Conservation (phyloP, 2,329 filamentous ascomycete species). For the Curvularia sp. region DNA sequence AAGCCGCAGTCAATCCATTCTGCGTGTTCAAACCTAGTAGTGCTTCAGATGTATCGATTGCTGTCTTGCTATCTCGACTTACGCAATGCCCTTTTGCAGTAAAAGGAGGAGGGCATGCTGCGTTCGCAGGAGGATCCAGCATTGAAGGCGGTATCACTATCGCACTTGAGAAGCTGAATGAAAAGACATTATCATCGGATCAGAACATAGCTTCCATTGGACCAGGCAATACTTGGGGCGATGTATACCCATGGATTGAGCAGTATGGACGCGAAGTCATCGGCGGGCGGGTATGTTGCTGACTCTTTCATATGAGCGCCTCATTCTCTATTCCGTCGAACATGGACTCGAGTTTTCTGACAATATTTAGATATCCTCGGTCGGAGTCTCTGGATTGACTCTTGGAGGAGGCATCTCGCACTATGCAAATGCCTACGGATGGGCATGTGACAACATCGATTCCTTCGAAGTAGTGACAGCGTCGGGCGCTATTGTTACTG, state of each 20-base stretch:
- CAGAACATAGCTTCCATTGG: constrained; percentile 38
- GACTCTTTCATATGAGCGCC: neutral
- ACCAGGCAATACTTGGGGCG: constrained; percentile 44
- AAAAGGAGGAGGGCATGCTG: constrained; percentile 45
- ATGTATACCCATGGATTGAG: constrained; percentile 45
- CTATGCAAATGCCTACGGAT: constrained; percentile 34
- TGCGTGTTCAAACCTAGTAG: constrained; percentile 40
- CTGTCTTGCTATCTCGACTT: constrained; percentile 32
- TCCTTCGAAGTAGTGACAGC: constrained; percentile 43
- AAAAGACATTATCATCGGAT: constrained; percentile 29
- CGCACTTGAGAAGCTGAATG: constrained; percentile 35
- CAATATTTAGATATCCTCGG: constrained; percentile 16
- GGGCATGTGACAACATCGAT: constrained; percentile 44
- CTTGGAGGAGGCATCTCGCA: constrained; percentile 38
- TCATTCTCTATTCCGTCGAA: neutral
- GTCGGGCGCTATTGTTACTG: constrained; percentile 26
- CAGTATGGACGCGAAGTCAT: constrained; percentile 36
- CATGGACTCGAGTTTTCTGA: neutral
- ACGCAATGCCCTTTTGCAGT: constrained; percentile 52
- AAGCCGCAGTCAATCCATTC: constrained; percentile 32
- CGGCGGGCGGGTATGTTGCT: constrained; percentile 38
- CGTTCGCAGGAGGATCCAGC: constrained; percentile 39
- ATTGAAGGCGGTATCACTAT: constrained; percentile 45
- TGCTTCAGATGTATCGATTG: constrained; percentile 28
- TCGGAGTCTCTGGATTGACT: constrained; percentile 28